Percentiles rank a stretch among this genome's conserved stretches.
phyloP scores from a whole-genome alignment of 306 rosid genomes.

The Malus orientalis region DNA sequence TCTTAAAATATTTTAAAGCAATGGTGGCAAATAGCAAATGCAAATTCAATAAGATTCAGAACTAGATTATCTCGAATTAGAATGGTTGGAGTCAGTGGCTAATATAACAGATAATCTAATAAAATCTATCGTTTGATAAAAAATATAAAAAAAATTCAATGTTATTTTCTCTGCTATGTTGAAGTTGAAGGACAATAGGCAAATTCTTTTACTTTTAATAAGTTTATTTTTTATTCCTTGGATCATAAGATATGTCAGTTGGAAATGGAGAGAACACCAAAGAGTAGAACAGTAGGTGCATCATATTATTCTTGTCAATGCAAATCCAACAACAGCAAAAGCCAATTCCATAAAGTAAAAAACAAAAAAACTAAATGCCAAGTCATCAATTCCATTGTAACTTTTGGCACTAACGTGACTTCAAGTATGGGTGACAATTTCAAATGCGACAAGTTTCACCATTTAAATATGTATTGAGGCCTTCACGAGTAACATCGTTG shows the following conservation, averaged over 20 bases:
- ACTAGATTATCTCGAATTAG: not conserved
- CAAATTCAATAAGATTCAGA: not conserved
- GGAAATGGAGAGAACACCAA: not conserved
- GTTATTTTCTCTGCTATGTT: not conserved
- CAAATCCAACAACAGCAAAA: constrained; percentile 4
- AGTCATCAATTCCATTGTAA: not conserved
- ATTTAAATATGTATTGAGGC: too few species aligned
- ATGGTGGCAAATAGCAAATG: not conserved
- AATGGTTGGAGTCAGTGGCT: too few species aligned
- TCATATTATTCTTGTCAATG: not conserved
- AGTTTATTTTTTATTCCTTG: not conserved
- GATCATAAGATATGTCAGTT: not conserved
- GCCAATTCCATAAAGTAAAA: not conserved
- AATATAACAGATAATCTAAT: too few species aligned
- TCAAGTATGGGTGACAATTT: too few species aligned
- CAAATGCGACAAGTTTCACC: too few species aligned
- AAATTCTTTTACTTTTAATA: not conserved
- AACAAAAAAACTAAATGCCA: not conserved
- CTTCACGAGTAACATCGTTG: too few species aligned
- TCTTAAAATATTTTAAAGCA: not conserved
- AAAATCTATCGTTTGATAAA: too few species aligned
- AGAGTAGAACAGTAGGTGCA: not conserved
- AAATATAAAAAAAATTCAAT: too few species aligned
- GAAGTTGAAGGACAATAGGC: constrained; percentile 11
- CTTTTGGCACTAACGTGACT: not conserved